A percentile compares a stretch with the other conserved stretches of the same genome.
Evolutionary conservation across 2,329 filamentous ascomycete genomes (phyloP).

Genomic region (Hymenoscyphus infarciens): DNA sequence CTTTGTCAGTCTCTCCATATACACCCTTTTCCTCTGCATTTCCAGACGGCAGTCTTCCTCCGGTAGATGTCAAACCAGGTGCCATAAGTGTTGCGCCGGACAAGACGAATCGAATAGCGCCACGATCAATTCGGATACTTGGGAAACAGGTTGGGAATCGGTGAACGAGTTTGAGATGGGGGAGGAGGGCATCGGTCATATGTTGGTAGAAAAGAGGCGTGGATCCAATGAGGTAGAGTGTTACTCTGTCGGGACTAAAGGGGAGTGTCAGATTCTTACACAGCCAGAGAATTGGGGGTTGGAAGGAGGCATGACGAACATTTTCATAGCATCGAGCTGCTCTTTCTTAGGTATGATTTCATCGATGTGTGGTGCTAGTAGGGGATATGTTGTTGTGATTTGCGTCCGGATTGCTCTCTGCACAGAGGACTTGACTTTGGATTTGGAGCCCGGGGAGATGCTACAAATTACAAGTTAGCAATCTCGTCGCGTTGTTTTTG

Average conservation of each 20-base stretch:
- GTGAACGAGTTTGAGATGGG: slow-evolving; percentile 87
- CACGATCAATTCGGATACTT: slow-evolving; percentile 84
- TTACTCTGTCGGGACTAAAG: slow-evolving; percentile 72
- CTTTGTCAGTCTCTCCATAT: slow-evolving; percentile 31
- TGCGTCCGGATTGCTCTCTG: slow-evolving; percentile 82
- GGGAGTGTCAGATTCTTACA: slow-evolving; percentile 8
- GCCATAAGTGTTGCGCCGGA: slow-evolving; percentile 95
- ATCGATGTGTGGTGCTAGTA: slow-evolving; percentile 83
- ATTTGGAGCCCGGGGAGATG: slow-evolving; percentile 74
- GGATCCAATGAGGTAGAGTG: slow-evolving; percentile 77
- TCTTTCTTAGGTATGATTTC: slow-evolving; percentile 94
- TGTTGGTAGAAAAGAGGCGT: slow-evolving; percentile 90
- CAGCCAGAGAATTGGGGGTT: neutral
- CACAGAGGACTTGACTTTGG: slow-evolving; percentile 95
- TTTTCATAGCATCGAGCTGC: slow-evolving; percentile 84
- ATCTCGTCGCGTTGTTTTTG: neutral
- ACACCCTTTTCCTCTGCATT: slow-evolving; percentile 37
- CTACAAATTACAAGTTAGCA: slow-evolving; percentile 43
- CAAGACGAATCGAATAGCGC: slow-evolving; percentile 94
- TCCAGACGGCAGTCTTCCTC: slow-evolving; percentile 67
- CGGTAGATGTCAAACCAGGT: slow-evolving; percentile 80
- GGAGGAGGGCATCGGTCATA: slow-evolving; percentile 67
- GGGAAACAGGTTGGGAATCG: slow-evolving; percentile 82
- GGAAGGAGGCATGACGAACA: slow-evolving; percentile 44
- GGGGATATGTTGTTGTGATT: slow-evolving; percentile 79